Percentiles rank a stretch among this genome's conserved stretches.
phyloP scores from a whole-genome alignment of 371 early-diverging fungal species.

The Nematocida ausubeli region DNA sequence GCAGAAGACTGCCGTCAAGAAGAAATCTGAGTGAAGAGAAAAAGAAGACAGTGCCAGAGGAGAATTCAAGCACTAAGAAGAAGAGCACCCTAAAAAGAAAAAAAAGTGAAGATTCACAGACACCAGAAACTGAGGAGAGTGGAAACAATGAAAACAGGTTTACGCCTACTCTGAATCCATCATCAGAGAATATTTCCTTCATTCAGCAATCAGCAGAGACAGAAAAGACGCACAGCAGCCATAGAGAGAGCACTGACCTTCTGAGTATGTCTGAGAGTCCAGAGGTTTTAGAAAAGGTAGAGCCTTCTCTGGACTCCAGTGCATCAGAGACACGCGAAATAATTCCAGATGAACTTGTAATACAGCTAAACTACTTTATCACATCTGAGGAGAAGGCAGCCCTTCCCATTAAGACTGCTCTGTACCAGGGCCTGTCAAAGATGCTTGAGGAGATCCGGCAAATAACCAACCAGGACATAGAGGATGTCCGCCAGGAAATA shows the following conservation, averaged over 20 bases:
- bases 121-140: no score
- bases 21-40: not conserved
- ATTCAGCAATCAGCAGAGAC: not conserved
- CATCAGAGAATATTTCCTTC: not conserved
- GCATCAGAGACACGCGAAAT: not conserved
- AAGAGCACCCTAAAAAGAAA: no score
- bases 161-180: no score
- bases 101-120: no score
- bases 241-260: not conserved
- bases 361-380: not conserved
- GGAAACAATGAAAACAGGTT: no score
- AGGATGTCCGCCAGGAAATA: constrained; percentile 4
- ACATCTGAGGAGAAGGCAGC: constrained; percentile 1
- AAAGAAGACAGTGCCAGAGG: no score
- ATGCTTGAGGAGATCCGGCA: constrained; percentile 14
- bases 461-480: constrained; percentile 35
- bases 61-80: no score
- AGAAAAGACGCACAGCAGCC: not conserved
- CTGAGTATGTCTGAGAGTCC: not conserved
- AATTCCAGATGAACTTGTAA: not conserved
- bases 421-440: constrained; percentile 12
- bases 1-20: not conserved
- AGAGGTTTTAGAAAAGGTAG: not conserved
- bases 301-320: not conserved
- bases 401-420: constrained; percentile 7